A percentile compares a stretch with the other conserved stretches of the same genome.
Conservation (phyloP, 225 moss, liverwort and hornwort species). For the Marchantia polymorpha region DNA sequence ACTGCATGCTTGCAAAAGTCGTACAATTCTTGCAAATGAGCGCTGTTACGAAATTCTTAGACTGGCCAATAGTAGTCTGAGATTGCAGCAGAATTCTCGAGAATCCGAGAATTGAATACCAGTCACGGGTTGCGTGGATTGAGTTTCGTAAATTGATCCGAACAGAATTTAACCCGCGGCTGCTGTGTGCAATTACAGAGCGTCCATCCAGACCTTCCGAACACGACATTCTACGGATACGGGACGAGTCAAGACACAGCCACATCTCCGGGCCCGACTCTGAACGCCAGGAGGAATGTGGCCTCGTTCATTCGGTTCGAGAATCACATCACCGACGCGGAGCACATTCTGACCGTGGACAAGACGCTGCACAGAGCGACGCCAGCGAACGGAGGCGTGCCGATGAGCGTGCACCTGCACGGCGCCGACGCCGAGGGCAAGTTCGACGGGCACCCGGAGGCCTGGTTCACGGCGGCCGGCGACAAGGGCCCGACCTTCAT, state of each 20-base stretch:
- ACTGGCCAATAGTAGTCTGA: too few species aligned
- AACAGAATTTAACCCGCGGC: too few species aligned
- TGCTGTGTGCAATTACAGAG: background rate
- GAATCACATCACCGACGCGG: slow-evolving; percentile 19
- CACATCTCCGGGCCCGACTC: slow-evolving; percentile 6
- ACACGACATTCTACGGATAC: slow-evolving; percentile 16
- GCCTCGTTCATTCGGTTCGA: slow-evolving; percentile 16
- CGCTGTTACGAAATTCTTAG: too few species aligned
- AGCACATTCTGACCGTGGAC: slow-evolving; percentile 35
- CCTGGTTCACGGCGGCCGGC: slow-evolving; percentile 49
- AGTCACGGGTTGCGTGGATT: too few species aligned
- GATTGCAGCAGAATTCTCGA: too few species aligned
- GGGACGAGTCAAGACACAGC: slow-evolving; percentile 14
- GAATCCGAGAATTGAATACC: too few species aligned
- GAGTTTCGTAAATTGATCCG: too few species aligned
- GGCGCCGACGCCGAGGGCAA: slow-evolving; percentile 35
- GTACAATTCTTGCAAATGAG: too few species aligned
- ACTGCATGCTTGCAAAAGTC: too few species aligned
- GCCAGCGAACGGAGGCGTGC: slow-evolving; percentile 48
- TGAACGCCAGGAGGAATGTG: background rate
- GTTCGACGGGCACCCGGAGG: slow-evolving; percentile 53
- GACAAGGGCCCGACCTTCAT: slow-evolving; percentile 30
- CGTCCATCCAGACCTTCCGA: slow-evolving; percentile 14
- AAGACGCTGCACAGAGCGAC: slow-evolving; percentile 47
- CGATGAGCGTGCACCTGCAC: slow-evolving; percentile 50